These are phyloP conservation scores for Trichoderma lentiforme DNA, from an alignment of 2,329 filamentous ascomycete genomes.

Conservation along the genomic window DNA sequence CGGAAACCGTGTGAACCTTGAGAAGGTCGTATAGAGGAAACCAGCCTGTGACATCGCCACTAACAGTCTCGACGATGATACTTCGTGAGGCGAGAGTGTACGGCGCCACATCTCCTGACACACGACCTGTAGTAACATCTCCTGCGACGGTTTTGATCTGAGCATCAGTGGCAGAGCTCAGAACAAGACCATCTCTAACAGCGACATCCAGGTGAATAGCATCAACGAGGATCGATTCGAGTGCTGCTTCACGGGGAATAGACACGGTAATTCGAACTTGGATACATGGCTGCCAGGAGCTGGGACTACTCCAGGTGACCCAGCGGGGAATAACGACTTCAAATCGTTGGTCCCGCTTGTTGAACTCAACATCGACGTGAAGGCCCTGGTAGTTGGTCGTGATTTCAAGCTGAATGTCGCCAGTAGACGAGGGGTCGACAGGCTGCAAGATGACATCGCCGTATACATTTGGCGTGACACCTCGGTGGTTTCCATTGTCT, in stretches of 20 bases:
- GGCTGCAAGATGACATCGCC: conserved; percentile 47
- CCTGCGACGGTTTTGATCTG: conserved; percentile 39
- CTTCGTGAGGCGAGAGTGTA: conserved; percentile 44
- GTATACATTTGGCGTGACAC: conserved; percentile 36
- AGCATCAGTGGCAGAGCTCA: conserved; percentile 31
- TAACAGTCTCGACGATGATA: conserved; percentile 41
- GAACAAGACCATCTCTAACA: conserved; percentile 39
- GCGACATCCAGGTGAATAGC: conserved; percentile 40
- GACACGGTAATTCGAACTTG: conserved; percentile 47
- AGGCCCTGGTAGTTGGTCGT: conserved; percentile 45
- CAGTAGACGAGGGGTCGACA: conserved; percentile 31
- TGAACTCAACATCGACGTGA: conserved; percentile 31
- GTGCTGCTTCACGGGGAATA: conserved; percentile 39
- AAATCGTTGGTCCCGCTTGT: conserved; percentile 38
- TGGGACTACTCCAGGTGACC: conserved; percentile 31
- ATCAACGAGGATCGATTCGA: conserved; percentile 38
- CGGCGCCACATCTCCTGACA: conserved; percentile 28
- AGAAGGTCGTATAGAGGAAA: conserved; percentile 52
- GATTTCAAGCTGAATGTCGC: conserved; percentile 43
- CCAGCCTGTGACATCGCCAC: conserved; percentile 44
- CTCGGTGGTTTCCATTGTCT: conserved; percentile 19
- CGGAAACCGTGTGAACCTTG: conserved; percentile 43
- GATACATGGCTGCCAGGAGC: conserved; percentile 41
- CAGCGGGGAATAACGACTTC: conserved; percentile 38
- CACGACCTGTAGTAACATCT: conserved; percentile 34